These are phyloP conservation scores for Carpinus viminea DNA, from an alignment of 306 rosid species.

Conservation along the genomic window DNA sequence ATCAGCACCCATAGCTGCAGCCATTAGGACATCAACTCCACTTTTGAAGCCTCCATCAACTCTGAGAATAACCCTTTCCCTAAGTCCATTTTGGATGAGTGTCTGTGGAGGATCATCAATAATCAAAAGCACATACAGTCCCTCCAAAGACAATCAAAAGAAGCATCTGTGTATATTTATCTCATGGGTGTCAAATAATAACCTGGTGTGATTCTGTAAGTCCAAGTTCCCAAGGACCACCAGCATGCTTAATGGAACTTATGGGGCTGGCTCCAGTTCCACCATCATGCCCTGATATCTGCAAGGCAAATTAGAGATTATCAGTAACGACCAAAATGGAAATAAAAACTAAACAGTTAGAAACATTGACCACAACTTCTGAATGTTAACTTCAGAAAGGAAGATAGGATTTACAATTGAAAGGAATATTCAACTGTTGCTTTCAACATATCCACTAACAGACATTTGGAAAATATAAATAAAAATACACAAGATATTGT, in stretches of 20 bases:
- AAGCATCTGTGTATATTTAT: conserved; percentile 20
- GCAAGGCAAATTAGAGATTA: conserved; percentile 26
- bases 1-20: conserved; percentile 97
- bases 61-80: conserved; percentile 97
- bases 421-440: neutral
- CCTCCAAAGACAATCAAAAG: conserved; percentile 21
- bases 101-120: conserved; percentile 53
- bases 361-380: neutral
- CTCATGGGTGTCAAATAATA: conserved; percentile 31
- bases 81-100: conserved; percentile 80
- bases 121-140: conserved; percentile 24
- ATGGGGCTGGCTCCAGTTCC: conserved; percentile 99
- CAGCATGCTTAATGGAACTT: conserved; percentile 99
- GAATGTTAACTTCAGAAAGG: neutral
- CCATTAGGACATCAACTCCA: conserved; percentile 96
- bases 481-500: neutral
- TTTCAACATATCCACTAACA: neutral
- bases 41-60: conserved; percentile 99
- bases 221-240: conserved; percentile 99
- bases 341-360: neutral
- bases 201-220: conserved; percentile 98
- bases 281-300: conserved; percentile 99
- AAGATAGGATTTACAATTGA: neutral
- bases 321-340: neutral
- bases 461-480: neutral